Conservation (phyloP, 176 grass and related monocot genomes). For the Triticum urartu region DNA sequence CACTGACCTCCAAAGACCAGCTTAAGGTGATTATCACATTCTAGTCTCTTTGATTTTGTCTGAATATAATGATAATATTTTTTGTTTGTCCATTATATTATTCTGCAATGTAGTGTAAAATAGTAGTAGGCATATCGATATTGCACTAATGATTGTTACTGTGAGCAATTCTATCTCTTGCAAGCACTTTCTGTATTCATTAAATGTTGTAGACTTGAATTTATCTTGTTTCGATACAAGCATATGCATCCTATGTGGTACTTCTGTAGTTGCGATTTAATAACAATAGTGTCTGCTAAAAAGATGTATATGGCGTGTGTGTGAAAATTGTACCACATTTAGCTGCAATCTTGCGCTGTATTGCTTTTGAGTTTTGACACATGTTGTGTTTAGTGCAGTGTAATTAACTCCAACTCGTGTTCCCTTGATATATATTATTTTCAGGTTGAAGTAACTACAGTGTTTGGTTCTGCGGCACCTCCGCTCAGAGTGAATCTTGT, state of each 20-base stretch:
- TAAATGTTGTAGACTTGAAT: not conserved
- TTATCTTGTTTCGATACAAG: not conserved
- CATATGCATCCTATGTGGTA: not conserved
- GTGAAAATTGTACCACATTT: not conserved
- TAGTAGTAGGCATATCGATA: not conserved
- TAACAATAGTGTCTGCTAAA: not conserved
- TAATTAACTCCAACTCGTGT: not conserved
- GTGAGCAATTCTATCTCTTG: not conserved
- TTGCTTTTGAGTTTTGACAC: not conserved
- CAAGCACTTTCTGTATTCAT: not conserved
- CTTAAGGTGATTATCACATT: slow-evolving; percentile 67
- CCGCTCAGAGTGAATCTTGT: slow-evolving; percentile 69
- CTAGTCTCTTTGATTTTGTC: slow-evolving; percentile 13
- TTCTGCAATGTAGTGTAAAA: slow-evolving; percentile 1
- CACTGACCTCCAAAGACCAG: slow-evolving; percentile 86
- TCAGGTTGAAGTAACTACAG: slow-evolving; percentile 96
- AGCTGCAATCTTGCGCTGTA: not conserved
- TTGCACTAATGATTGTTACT: not conserved
- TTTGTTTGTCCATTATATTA: not conserved
- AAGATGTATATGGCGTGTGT: not conserved
- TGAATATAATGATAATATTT: not conserved
- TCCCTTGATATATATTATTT: slow-evolving; percentile 17
- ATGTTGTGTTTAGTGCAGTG: not conserved
- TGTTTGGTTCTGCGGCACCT: slow-evolving; percentile 86
- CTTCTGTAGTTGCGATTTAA: not conserved